Evolutionary conservation across 257 asterid species (phyloP).

Genomic region (Salvia rosmarinus): DNA sequence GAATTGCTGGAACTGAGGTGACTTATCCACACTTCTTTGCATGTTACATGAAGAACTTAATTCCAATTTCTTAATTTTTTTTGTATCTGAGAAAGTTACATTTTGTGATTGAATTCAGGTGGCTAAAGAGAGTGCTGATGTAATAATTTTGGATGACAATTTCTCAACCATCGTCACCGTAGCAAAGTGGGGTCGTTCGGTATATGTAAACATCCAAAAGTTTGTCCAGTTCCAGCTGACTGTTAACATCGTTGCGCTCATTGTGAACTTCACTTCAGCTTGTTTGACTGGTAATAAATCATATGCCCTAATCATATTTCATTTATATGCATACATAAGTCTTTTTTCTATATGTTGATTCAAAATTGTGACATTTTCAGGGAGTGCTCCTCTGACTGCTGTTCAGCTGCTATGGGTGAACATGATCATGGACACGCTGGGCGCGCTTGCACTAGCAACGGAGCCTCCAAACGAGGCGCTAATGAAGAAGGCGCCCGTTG

Average conservation of each 20-base stretch:
- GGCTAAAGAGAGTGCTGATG: conserved; percentile 97
- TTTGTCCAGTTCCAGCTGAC: conserved; percentile 91
- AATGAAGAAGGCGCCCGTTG: conserved; percentile 90
- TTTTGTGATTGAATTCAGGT: conserved; percentile 51
- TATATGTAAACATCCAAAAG: conserved; percentile 83
- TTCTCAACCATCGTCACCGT: conserved; percentile 92
- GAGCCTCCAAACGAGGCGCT: conserved; percentile 90
- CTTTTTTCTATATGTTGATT: background rate
- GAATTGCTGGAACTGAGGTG: conserved; percentile 98
- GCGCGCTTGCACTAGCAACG: conserved; percentile 95
- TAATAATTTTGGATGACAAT: conserved; percentile 82
- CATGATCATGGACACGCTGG: conserved; percentile 98
- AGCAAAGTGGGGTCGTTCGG: conserved; percentile 94
- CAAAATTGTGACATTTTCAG: conserved; percentile 42
- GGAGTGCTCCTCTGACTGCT: conserved; percentile 95
- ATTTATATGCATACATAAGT: background rate
- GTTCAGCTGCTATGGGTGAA: conserved; percentile 99
- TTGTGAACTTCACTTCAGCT: conserved; percentile 87
- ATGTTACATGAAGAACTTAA: background rate
- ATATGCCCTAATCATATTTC: background rate
- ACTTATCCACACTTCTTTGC: background rate
- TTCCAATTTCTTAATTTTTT: background rate
- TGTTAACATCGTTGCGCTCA: conserved; percentile 77
- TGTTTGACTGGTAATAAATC: conserved; percentile 67
- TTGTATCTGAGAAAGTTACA: background rate